Evolutionary conservation across 2,329 filamentous ascomycete genomes (phyloP), one percentile per base, ranked within the genome.

Genomic region (Talaromyces sp.): DNA sequence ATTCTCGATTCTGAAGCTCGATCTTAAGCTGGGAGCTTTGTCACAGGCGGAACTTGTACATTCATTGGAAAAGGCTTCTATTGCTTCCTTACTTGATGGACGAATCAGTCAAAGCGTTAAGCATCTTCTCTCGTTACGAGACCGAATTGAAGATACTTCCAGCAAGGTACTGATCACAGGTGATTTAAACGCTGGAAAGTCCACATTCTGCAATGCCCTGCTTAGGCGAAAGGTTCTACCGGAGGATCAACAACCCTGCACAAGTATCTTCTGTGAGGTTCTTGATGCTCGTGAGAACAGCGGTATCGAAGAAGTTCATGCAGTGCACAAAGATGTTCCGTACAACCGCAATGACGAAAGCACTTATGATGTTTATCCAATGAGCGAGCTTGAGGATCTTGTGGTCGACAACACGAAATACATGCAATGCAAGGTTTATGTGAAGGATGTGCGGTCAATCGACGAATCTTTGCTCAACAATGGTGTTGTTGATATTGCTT

Each of bases 121-220:
- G 64, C 94, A 99, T 73, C 82, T 99, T 1, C 81, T 90, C 51
- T 86, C 90, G 0, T 80, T 99, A 30, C 86, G 91, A 55, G 94
- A 97, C 61, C 87, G 94, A 48, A 99, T 99, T 57, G 94, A 97
- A 70, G 94, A 99, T 72, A 97, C 91, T 0, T 90, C 93, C 4
- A 97, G 93, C 75, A 99, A 99, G 72, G 94, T 99, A 1, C 77
- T 99, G 52, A 87, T 99, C 16, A 99, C 94, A 0, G 94, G 94
- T 66, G 94, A 99, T 70, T 75, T 99, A 49, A 99, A 99, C 68
- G 93, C 94, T 8, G 94, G 94, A 68, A 99, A 99, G 70, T 99
- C 94, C 3, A 99, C 94, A 1, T 99, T 99, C 66, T 99, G 94
- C 77, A 99, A 99, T 73, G 94, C 94, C n/a, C 79, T 99, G 2